Evolutionary conservation across 2,329 filamentous ascomycete species (phyloP).

Genomic region (Paracoccidioides brasiliensis): DNA sequence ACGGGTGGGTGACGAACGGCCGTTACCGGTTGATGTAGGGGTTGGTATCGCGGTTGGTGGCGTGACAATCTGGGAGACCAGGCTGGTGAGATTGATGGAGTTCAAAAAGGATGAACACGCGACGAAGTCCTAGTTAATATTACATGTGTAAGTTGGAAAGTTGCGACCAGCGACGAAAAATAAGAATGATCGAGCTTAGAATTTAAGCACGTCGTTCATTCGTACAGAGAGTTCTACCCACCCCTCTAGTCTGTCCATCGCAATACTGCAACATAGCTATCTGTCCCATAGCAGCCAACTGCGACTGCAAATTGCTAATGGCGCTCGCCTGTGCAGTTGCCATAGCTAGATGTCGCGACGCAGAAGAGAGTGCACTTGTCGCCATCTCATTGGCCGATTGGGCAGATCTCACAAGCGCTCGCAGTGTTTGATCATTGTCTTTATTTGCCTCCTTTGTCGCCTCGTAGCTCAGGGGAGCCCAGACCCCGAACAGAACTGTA

Average conservation of each 20-base stretch:
- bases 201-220: not conserved
- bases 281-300: slow-evolving; percentile 2
- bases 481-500: slow-evolving; percentile 1
- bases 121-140: not conserved
- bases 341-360: not conserved
- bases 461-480: slow-evolving; percentile 1
- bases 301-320: not conserved
- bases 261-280: slow-evolving; percentile 1
- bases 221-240: not conserved
- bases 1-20: not conserved
- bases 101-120: not conserved
- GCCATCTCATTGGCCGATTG: not conserved
- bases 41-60: slow-evolving; percentile 53
- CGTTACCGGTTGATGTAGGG: slow-evolving; percentile 35
- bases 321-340: not conserved
- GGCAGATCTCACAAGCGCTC: not conserved
- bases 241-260: not conserved
- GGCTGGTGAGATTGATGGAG: not conserved
- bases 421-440: not conserved
- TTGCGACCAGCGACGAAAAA: too few species aligned
- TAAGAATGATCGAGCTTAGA: not conserved
- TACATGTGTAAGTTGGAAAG: not conserved
- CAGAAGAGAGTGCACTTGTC: not conserved
- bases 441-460: not conserved
- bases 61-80: slow-evolving; percentile 15